These are phyloP conservation scores for Cyberlindnera amylophila DNA, from an alignment of 805 yeast genomes.

Conservation along the genomic window DNA sequence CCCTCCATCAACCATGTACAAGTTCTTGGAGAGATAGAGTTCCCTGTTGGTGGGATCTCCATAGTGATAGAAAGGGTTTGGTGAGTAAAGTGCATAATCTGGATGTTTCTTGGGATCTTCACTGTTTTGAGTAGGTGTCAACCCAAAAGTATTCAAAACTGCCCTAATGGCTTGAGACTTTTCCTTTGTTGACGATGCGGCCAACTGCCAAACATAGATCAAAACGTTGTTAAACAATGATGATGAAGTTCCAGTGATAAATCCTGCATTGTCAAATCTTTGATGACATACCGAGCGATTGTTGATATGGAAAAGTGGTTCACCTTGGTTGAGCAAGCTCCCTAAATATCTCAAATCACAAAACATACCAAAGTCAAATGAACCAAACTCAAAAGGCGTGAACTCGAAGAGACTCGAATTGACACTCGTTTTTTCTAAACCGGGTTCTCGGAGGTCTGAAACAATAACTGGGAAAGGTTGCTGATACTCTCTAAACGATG, in stretches of 20 bases:
- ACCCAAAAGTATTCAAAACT: conserved; percentile 41
- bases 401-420: conserved; percentile 52
- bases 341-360: conserved; percentile 52
- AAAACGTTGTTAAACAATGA: conserved; percentile 52
- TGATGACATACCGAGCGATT: conserved; percentile 38
- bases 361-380: conserved; percentile 58
- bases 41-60: conserved; percentile 21
- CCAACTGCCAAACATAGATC: conserved; percentile 39
- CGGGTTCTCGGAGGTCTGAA: conserved; percentile 38
- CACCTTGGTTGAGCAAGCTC: conserved; percentile 41
- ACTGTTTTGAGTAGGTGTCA: conserved; percentile 34
- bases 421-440: conserved; percentile 27
- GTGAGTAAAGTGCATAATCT: conserved; percentile 57
- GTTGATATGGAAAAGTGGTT: conserved; percentile 28
- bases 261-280: conserved; percentile 57
- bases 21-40: conserved; percentile 28
- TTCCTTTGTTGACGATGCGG: conserved; percentile 27
- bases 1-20: conserved; percentile 73
- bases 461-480: conserved; percentile 51
- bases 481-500: conserved; percentile 34
- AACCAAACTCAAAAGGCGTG: conserved; percentile 64
- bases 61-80: conserved; percentile 53
- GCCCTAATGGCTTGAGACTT: conserved; percentile 34
- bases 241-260: conserved; percentile 61
- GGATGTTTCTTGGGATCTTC: conserved; percentile 38